These are phyloP conservation scores for Leptodontidium sp. DNA, from an alignment of 2,329 filamentous ascomycete genomes.

Conservation along the genomic window DNA sequence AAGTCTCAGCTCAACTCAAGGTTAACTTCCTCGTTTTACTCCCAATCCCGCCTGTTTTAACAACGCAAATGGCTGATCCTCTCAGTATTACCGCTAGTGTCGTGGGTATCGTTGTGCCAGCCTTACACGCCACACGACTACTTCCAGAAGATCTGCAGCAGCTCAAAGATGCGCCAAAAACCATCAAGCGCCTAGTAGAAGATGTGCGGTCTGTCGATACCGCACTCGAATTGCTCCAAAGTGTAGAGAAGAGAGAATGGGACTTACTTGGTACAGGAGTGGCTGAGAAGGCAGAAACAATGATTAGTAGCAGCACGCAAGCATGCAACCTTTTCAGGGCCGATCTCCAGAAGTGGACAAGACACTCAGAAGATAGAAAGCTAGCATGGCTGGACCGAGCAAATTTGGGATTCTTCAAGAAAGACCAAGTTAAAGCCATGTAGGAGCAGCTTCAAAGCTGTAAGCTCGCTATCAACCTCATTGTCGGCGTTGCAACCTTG, in stretches of 20 bases:
- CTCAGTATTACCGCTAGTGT: conserved; percentile 46
- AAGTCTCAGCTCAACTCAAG: too few species aligned
- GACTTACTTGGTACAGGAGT: conserved; percentile 44
- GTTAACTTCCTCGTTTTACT: too few species aligned
- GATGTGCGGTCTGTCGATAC: conserved; percentile 44
- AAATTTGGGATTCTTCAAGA: conserved; percentile 49
- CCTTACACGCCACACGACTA: conserved; percentile 45
- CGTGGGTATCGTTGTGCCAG: conserved; percentile 45
- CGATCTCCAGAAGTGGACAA: conserved; percentile 47
- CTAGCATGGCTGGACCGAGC: conserved; percentile 46
- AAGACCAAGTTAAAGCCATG: conserved; percentile 47
- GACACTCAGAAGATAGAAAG: conserved; percentile 45
- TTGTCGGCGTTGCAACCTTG: conserved; percentile 47
- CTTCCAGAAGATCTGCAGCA: conserved; percentile 47
- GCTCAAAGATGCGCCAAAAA: conserved; percentile 47
- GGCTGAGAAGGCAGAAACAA: conserved; percentile 42
- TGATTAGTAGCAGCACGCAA: conserved; percentile 43
- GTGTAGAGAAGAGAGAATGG: conserved; percentile 46
- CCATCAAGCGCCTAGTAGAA: conserved; percentile 44
- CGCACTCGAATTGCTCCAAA: conserved; percentile 44
- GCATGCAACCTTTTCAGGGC: conserved; percentile 46
- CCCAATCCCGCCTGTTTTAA: too few species aligned
- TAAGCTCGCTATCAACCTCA: conserved; percentile 45
- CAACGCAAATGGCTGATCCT: conserved; percentile 34
- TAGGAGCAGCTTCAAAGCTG: conserved; percentile 48